phyloP scores from a whole-genome alignment of 2,329 filamentous ascomycete genomes.

The Macrophomina phaseolina region DNA sequence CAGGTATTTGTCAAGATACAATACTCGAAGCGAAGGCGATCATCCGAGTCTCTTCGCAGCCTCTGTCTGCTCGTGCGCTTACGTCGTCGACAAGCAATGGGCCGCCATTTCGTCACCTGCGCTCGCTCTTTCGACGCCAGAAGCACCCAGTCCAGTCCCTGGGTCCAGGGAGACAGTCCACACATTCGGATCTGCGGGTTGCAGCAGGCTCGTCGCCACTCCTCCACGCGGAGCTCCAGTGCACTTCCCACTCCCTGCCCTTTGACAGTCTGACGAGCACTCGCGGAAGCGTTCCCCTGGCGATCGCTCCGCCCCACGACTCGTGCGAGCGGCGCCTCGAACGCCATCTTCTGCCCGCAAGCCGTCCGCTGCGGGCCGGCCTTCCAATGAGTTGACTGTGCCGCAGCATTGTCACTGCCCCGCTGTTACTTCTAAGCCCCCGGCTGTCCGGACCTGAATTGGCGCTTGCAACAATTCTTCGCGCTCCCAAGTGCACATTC shows the following conservation, averaged over 20 bases:
- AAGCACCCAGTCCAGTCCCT: not conserved
- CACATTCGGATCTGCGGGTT: not conserved
- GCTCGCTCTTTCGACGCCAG: not conserved
- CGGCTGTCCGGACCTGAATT: no score
- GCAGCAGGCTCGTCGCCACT: not conserved
- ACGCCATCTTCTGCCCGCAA: conserved; percentile 7
- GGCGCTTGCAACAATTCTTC: no score
- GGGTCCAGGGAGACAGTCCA: not conserved
- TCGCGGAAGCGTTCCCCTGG: not conserved
- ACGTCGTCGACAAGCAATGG: not conserved
- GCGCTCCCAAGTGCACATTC: not conserved
- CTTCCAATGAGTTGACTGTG: not conserved
- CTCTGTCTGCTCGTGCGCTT: not conserved
- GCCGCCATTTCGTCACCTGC: not conserved
- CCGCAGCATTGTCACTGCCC: not conserved
- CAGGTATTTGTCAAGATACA: conserved; percentile 7
- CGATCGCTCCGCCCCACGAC: conserved; percentile 12
- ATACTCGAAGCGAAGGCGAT: conserved; percentile 5
- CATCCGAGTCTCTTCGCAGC: not conserved
- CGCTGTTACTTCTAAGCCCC: not conserved
- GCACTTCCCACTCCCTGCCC: not conserved
- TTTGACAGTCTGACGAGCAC: not conserved
- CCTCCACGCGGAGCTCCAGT: not conserved
- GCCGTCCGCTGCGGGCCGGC: not conserved
- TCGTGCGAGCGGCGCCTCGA: not conserved